phyloP scores from a whole-genome alignment of 352 stramenopile species.

The Elongisporangium prolatum region DNA sequence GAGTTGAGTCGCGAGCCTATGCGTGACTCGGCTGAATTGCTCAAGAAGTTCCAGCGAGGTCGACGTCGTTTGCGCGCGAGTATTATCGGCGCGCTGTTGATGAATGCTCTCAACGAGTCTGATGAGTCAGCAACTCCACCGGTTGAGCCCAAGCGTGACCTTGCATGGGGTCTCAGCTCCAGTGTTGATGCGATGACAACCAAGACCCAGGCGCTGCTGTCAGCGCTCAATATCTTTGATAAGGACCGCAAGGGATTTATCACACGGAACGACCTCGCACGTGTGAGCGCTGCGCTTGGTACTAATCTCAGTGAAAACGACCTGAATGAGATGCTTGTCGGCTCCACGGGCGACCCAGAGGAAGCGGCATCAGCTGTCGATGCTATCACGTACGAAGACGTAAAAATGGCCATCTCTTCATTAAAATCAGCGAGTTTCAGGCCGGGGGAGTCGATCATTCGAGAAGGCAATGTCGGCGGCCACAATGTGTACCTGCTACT shows the following conservation, averaged over 20 bases:
- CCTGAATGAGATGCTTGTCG: slow-evolving; percentile 81
- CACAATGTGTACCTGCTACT: slow-evolving; percentile 76
- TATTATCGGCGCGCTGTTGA: slow-evolving; percentile 71
- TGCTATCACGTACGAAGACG: slow-evolving; percentile 68
- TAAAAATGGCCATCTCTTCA: slow-evolving; percentile 81
- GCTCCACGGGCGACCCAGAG: slow-evolving; percentile 66
- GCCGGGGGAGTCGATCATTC: slow-evolving; percentile 68
- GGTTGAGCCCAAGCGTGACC: slow-evolving; percentile 32
- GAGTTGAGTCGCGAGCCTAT: slow-evolving; percentile 55
- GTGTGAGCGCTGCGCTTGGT: slow-evolving; percentile 67
- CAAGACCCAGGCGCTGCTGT: slow-evolving; percentile 64
- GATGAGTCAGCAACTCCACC: slow-evolving; percentile 17
- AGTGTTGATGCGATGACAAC: slow-evolving; percentile 57
- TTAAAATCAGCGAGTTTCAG: slow-evolving; percentile 62
- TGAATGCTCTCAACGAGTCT: slow-evolving; percentile 50
- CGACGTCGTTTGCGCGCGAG: slow-evolving; percentile 69
- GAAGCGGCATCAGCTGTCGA: slow-evolving; percentile 43
- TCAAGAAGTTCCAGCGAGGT: slow-evolving; percentile 79
- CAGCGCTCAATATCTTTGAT: slow-evolving; percentile 72
- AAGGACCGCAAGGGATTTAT: slow-evolving; percentile 81
- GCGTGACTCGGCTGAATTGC: slow-evolving; percentile 58
- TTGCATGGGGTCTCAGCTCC: slow-evolving; percentile 72
- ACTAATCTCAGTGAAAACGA: slow-evolving; percentile 70
- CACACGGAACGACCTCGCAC: slow-evolving; percentile 66
- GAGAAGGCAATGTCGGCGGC: slow-evolving; percentile 57